phyloP scores from a whole-genome alignment of 2,329 filamentous ascomycete species.

The Pseudopyrenochaeta lycopersici region DNA sequence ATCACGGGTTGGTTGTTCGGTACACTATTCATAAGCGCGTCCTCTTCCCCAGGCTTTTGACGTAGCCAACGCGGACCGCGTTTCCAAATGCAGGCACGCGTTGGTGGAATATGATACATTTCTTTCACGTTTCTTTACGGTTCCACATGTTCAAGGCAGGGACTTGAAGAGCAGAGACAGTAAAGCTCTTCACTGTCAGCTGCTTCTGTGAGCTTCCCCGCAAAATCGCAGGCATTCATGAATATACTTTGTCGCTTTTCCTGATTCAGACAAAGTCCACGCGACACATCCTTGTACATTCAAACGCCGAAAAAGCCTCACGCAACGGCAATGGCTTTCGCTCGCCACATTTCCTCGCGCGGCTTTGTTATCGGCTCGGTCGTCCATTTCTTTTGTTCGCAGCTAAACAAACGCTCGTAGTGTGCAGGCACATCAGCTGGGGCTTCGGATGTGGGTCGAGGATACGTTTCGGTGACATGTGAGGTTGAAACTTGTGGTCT shows the following conservation, averaged over 20 bases:
- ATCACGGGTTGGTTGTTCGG: background rate
- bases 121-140: background rate
- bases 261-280: background rate
- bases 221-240: background rate
- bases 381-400: background rate
- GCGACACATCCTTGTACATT: conserved; percentile 2
- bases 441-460: background rate
- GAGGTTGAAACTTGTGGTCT: too few relatives aligned
- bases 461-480: background rate
- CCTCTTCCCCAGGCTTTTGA: background rate
- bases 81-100: background rate
- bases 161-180: too few relatives aligned
- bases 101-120: background rate
- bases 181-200: background rate
- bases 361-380: background rate
- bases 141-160: background rate
- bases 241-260: background rate
- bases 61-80: background rate
- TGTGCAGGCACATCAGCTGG: background rate
- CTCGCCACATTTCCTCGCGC: background rate
- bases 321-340: background rate
- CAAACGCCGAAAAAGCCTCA: background rate
- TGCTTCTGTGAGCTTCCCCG: conserved; percentile 1
- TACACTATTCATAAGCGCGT: background rate
- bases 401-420: background rate